Base-by-base conservation (phyloP, 2,329 filamentous ascomycete genomes). In the Phyllosticta citriasiana region DNA sequence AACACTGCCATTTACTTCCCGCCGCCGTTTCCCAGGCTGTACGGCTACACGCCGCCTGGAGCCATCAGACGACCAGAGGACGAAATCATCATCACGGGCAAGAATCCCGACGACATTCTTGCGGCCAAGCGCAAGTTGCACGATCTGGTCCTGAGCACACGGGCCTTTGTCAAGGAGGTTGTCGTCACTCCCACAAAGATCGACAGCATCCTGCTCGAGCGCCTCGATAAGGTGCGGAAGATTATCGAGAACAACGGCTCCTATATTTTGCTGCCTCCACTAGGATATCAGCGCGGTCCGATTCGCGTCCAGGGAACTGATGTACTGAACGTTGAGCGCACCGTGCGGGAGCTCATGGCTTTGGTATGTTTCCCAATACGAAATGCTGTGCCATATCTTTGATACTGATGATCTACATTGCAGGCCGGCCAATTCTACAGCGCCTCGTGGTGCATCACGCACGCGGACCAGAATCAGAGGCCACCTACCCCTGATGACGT, bases 1-100 rank as follows among this genome's bases (percentile, higher is more conserved):
- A 91, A 92, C 69, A 97, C 94, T 8, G 93, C 94, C 65, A 97
- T 99, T 69, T 99, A 99, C 77, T 97, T 99, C 71, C 94, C 94
- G 27, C 91, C 92, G 7, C 88, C 93, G 0, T 97, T 97, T 72
- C 92, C 93, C 14, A 86, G 88, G 63, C 87, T 97, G 65, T 97
- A 94, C 71, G 88, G 90, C 63, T 99, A 96, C 73, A 89, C 87
- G 59, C 92, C 93, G 1, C 85, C 85, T 7, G 90, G 89, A 66
- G 91, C 91, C 22, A 85, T 85, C 61, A 85, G 89, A 62, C 86
- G 94, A 66, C 89, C 91, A 58, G 88, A 93, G 35, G 87, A 91
- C 70, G 89, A 97, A 70, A 90, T 99, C 64, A 96, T 94, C 74
- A 96, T 99, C 70, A 97, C 94, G 2, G 94, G 94, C 59, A 89